Conservation (phyloP, 2,329 filamentous ascomycete species). For the Monosporascus sp. region DNA sequence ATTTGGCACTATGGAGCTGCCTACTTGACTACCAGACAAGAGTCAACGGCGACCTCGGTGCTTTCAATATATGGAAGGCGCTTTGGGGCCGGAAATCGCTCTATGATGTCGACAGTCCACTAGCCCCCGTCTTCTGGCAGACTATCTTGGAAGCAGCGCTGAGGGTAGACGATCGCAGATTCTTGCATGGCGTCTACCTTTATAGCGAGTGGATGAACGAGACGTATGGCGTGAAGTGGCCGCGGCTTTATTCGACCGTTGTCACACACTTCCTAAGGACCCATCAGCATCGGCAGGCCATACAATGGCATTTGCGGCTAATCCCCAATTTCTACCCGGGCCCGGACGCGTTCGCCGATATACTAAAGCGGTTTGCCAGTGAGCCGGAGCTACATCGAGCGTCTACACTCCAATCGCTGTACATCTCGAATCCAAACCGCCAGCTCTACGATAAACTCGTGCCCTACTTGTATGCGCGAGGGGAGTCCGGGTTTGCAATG, state of each 20-base stretch:
- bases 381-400: conserved; percentile 33
- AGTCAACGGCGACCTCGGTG: conserved; percentile 22
- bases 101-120: conserved; percentile 18
- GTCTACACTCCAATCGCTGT: conserved; percentile 39
- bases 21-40: conserved; percentile 27
- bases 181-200: conserved; percentile 30
- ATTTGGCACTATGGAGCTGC: conserved; percentile 25
- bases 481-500: conserved; percentile 38
- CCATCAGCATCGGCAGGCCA: conserved; percentile 31
- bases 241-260: conserved; percentile 43
- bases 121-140: conserved; percentile 24
- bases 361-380: conserved; percentile 37
- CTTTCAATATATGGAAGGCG: conserved; percentile 23
- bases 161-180: conserved; percentile 18
- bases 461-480: conserved; percentile 45
- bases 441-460: conserved; percentile 47
- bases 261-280: conserved; percentile 39
- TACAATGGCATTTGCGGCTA: conserved; percentile 46
- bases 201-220: conserved; percentile 41
- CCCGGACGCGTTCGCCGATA: conserved; percentile 34
- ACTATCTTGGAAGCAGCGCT: conserved; percentile 30
- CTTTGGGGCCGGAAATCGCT: conserved; percentile 28
- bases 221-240: conserved; percentile 39
- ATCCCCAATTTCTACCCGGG: conserved; percentile 38
- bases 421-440: conserved; percentile 38